phyloP scores from a whole-genome alignment of 2,329 filamentous ascomycete genomes.

The Fonsecaea multimorphosa region DNA sequence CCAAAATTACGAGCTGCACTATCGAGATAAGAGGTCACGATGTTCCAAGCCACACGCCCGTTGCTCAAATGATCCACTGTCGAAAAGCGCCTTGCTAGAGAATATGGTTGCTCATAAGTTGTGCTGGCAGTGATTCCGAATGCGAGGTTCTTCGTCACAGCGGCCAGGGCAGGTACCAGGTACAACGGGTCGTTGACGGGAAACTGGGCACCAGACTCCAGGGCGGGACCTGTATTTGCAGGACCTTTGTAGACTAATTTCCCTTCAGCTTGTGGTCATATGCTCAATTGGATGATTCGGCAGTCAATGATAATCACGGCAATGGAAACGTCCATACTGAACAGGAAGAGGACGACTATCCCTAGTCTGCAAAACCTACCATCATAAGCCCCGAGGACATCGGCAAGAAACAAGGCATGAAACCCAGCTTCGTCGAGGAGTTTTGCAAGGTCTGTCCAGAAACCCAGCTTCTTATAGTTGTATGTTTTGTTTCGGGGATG shows the following conservation, averaged over 20 bases:
- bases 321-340: neutral
- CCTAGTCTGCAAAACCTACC: conserved; percentile 14
- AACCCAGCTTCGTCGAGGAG: conserved; percentile 57
- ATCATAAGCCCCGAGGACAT: conserved; percentile 46
- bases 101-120: conserved; percentile 72
- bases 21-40: conserved; percentile 58
- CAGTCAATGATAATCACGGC: neutral
- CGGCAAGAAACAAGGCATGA: conserved; percentile 60
- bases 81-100: conserved; percentile 67
- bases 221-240: conserved; percentile 47
- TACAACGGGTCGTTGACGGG: conserved; percentile 67
- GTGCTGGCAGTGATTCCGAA: conserved; percentile 73
- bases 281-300: neutral
- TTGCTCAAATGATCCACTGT: conserved; percentile 71
- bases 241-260: conserved; percentile 49
- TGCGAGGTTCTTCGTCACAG: conserved; percentile 55
- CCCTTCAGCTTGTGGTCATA: conserved; percentile 15
- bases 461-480: conserved; percentile 51
- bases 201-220: conserved; percentile 51
- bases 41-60: conserved; percentile 62
- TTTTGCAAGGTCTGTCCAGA: conserved; percentile 57
- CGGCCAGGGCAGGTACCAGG: conserved; percentile 54
- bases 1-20: conserved; percentile 57
- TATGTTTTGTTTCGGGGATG: conserved; percentile 47
- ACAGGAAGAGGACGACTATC: neutral